Evolutionary conservation across 148 eudicot species (phyloP), one percentile per base, ranked within the genome.

Genomic region (Hydrangea macrophylla): DNA sequence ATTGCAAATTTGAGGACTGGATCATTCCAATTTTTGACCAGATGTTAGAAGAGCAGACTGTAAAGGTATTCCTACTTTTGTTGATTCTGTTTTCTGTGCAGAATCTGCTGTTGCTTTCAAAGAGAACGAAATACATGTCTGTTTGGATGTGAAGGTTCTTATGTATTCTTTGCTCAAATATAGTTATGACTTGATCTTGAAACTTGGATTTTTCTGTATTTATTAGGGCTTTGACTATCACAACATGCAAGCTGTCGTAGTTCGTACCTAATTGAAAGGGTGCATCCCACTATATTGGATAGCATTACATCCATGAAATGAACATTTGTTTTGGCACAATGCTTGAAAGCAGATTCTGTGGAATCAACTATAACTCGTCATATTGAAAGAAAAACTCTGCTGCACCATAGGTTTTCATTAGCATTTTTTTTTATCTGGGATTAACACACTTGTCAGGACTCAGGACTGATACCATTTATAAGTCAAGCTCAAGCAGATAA

Each of bases 1-100:
- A 92, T 74, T 90, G 96, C 86, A 92, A 92, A 73, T 92, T 92
- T 90, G 98, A 92, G 89, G 96, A 90, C 76, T 90, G 98, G 98
- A 84, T 90, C 60, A 83, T 90, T 51, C 96, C 93, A 18, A 83
- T 92, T 69, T 90, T 92, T 64, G 93, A 92, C 65, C 82, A 86
- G 70, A 89, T 92, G 98, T 76, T 89, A 75, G 90, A 89, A 60
- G 96, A 92, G 73, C 98, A 92, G 78, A 80, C 22, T 59, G 37
- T 31, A 27, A 69, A 92, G 96, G 96, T 88, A 88, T 62, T 60
- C 22, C 26, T 56, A 9, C 27, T 27, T 56, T 2, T 27, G 10
- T 27, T 60, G 44, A 60, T 36, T 36, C 10, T n/a, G 27, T 32
- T 42, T 42, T 42, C 17, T 0, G 17, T 42, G n/a, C 0, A 13